Base-by-base conservation (phyloP, 2,329 filamentous ascomycete genomes). In the Phymatotrichopsis omnivora region DNA sequence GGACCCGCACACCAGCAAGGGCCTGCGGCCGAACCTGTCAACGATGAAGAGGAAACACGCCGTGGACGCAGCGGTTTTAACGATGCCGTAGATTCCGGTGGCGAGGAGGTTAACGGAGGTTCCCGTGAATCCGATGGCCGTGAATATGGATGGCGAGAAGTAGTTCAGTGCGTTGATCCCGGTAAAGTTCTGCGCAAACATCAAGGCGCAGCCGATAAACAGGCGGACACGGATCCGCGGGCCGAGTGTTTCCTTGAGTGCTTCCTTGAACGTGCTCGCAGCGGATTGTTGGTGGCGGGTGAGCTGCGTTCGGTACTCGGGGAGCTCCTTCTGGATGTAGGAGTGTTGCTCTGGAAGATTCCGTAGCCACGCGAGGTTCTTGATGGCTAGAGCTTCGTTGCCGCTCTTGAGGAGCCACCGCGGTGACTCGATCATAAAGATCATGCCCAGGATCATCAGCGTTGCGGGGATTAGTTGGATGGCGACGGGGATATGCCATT, bases 161-260 rank as follows among this genome's bases (percentile, higher is more conserved):
- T 85, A 85, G 67, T 85, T 85, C 66, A 83, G 79, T 16, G 81
- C 80, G 56, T 85, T 85, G 66, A 85, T 85, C 2, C 82, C 82
- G 3, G 67, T 71, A 38, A 78, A 78, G 57, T 89, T 89, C 63
- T 89, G 83, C 71, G 78, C 85, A 42, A 87, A 67, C 68, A 87
- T 87, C 16, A 89, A 69, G 58, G 82, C 73, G 44, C 74, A 73
- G 35, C 82, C 82, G 8, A 87, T 70, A 61, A 84, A 74, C 64
- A 89, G 78, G 31, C 82, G 75, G 68, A 58, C 72, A 72, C 47
- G 65, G 68, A 54, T 74, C 65, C 55, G 68, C n/a, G 33, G 48
- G 11, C 40, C 33, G 3, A 32, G 33, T 23, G 49, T 38, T 70
- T 46, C 71, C 67, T 51, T 49, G 17, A 51, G 25, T n/a, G 38